Evolutionary conservation across 1,284 basidiomycete species (phyloP), one percentile per base, ranked within the genome.

Genomic region (Malassezia cuniculi): DNA sequence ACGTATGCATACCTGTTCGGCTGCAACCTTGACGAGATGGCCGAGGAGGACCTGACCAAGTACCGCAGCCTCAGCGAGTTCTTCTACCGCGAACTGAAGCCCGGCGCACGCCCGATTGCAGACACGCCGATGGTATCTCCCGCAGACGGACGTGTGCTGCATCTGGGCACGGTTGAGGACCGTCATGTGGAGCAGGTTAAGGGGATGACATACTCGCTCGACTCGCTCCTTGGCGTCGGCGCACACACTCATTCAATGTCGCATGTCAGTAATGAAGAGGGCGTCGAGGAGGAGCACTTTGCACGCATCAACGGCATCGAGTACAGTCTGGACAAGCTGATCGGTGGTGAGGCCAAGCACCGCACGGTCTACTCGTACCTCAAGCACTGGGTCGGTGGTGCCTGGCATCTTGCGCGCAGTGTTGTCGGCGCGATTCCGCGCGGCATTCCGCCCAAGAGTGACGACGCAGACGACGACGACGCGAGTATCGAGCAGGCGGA

Each of bases 301-400:
- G 90, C 90, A 2, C 80, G 84, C 56, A 83, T 99, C 58, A 99
- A 97, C 65, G 86, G 89, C 27, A 95, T 99, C 57, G 80, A 85
- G 52, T 97, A 99, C 71, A 84, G 79, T 31, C 76, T 99, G 10
- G 79, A 82, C 39, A 76, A 85, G 52, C 79, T 97, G 26, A 34
- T 60, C 12, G 54, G 57, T 21, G 48, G 52, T 47, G 43, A 47
- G 22, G 47, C 47, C 34, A 49, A 49, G 24, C 30, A 27, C 11
- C 27, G 39, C 26, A 21, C 30, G 3, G 20, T 39, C 8, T 41
- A 44, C 34, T 44, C 36, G 29, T 43, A 33, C 20, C 36, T 47
- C 32, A 34, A 28, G 10, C 43, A 48, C 11, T 54, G 52, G 37
- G 38, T 32, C 29, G 53, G 48, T 9, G 37, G 42, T 9, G 20